Conservation (phyloP, 1,284 basidiomycete genomes). For the Binderoboletus segoi region DNA sequence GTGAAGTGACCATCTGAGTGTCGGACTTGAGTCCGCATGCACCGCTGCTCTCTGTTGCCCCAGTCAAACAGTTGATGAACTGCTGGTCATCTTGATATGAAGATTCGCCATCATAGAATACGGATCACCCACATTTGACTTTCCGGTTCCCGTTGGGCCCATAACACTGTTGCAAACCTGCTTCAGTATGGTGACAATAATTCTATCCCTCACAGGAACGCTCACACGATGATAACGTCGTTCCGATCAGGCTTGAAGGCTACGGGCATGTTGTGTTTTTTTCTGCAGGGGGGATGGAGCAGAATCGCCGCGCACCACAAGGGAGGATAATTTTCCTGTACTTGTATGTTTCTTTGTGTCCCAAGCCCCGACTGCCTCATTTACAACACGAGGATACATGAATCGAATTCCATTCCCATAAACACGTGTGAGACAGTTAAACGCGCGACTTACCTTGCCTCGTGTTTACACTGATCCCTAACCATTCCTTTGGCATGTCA, state of each 20-base stretch:
- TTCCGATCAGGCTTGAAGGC: neutral
- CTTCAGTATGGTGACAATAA: neutral
- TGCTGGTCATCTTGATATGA: neutral
- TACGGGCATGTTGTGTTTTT: no score
- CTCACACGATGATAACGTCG: neutral
- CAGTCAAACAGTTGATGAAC: conserved; percentile 6
- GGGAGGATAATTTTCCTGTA: no score
- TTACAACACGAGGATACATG: no score
- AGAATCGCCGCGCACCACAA: no score
- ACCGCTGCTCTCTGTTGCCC: neutral
- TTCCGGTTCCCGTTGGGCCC: conserved; percentile 1
- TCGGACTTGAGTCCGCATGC: neutral
- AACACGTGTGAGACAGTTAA: no score
- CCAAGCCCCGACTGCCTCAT: no score
- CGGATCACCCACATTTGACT: conserved; percentile 1
- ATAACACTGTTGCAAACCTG: neutral
- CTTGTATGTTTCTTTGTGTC: no score
- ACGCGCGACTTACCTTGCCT: no score
- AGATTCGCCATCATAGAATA: neutral
- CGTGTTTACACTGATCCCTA: no score
- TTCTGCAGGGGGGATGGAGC: no score
- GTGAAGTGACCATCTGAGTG: neutral
- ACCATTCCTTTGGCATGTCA: no score
- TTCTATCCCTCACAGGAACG: neutral
- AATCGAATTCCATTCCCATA: no score